These are phyloP conservation scores for Penicilliopsis zonata DNA, from an alignment of 495 filamentous ascomycete genomes.

Conservation along the genomic window DNA sequence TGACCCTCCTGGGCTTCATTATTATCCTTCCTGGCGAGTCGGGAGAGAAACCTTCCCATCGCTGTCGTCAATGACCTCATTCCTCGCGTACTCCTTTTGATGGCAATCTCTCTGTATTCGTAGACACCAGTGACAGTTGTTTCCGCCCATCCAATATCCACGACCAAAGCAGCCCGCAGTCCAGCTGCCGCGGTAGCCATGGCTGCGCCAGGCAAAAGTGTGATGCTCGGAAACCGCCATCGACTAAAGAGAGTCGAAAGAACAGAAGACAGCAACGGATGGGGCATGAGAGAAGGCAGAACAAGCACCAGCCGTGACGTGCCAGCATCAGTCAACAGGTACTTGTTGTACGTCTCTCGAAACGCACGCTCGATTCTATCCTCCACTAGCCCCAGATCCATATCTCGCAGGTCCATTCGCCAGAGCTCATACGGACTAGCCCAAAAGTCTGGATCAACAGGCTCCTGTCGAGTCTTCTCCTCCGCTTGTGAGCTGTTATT, in stretches of 20 bases:
- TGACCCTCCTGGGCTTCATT: too few relatives aligned
- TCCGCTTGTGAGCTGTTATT: conserved; percentile 8
- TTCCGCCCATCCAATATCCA: conserved; percentile 89
- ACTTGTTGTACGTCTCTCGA: conserved; percentile 76
- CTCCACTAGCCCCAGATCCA: conserved; percentile 67
- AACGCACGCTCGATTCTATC: conserved; percentile 82
- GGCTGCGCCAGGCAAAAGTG: conserved; percentile 61
- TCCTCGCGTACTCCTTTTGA: conserved; percentile 56
- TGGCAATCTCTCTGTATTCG: conserved; percentile 71
- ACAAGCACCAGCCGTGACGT: conserved; percentile 63
- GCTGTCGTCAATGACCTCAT: conserved; percentile 57
- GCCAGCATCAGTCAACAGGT: conserved; percentile 63
- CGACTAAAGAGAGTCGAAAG: conserved; percentile 66
- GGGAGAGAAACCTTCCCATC: conserved; percentile 51
- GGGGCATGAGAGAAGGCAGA: conserved; percentile 65
- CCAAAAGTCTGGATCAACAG: conserved; percentile 50
- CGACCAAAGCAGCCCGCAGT: conserved; percentile 63
- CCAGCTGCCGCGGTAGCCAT: conserved; percentile 68
- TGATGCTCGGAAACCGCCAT: conserved; percentile 72
- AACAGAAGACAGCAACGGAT: conserved; percentile 61
- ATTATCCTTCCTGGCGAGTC: conserved; percentile 10
- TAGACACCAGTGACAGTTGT: conserved; percentile 71
- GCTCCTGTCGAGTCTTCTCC: conserved; percentile 2
- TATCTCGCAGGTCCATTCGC: conserved; percentile 55
- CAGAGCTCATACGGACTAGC: conserved; percentile 68